Percentiles rank a stretch among this genome's conserved stretches.
Conservation (phyloP, 345 rosid species). For the Reutealis trisperma region DNA sequence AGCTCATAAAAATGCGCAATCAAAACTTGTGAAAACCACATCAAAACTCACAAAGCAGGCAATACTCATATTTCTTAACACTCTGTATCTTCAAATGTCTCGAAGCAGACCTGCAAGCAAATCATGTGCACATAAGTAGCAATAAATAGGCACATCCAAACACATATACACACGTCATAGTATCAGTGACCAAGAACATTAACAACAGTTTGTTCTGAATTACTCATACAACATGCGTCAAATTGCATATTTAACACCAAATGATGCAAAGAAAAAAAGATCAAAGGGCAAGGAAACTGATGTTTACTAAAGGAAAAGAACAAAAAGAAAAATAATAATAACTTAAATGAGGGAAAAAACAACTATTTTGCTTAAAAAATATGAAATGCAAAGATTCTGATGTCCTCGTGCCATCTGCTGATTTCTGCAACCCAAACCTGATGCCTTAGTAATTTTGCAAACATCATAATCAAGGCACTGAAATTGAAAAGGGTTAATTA, state of each 20-base stretch:
- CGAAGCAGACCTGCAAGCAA: slow-evolving; percentile 75
- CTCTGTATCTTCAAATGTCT: slow-evolving; percentile 85
- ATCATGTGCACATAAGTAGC: slow-evolving; percentile 11
- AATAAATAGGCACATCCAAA: neutral
- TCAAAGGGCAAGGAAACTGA: neutral
- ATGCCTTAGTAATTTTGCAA: neutral
- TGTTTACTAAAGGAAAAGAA: neutral
- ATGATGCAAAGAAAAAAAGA: neutral
- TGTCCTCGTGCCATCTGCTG: too few relatives aligned
- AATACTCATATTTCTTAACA: slow-evolving; percentile 84
- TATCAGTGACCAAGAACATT: neutral
- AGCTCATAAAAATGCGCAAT: neutral
- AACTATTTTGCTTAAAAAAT: too few relatives aligned
- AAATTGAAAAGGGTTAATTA: neutral
- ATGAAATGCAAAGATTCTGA: too few relatives aligned
- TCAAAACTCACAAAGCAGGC: slow-evolving; percentile 90
- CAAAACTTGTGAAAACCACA: slow-evolving; percentile 6
- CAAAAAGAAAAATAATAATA: neutral
- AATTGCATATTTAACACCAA: neutral
- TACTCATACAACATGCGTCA: neutral
- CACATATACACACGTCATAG: neutral
- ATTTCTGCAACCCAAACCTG: neutral
- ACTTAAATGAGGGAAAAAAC: neutral
- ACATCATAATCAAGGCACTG: neutral
- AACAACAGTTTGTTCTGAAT: neutral